A percentile compares a stretch with the other conserved stretches of the same genome.
These are phyloP conservation scores for Vachellia collinsii DNA, from an alignment of 306 rosid species.

Conservation along the genomic window DNA sequence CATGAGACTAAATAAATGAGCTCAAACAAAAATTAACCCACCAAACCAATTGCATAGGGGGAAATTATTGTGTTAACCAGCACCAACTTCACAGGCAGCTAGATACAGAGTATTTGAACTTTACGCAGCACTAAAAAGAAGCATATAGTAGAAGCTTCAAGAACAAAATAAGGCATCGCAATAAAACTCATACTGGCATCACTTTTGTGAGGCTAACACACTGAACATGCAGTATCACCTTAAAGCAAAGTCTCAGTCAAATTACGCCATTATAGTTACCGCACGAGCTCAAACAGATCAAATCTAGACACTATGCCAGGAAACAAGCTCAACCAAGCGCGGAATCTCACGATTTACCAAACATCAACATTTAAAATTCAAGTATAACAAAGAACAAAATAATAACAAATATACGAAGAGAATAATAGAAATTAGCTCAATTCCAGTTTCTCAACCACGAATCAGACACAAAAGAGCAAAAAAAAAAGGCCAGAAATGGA, in stretches of 20 bases:
- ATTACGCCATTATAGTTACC: neutral
- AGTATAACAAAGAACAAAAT: neutral
- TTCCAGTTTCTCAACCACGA: neutral
- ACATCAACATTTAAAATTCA: neutral
- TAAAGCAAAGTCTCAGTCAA: neutral
- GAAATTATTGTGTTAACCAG: neutral
- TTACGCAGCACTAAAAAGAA: neutral
- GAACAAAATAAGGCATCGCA: neutral
- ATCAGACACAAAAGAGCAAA: neutral
- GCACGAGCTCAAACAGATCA: slow-evolving; percentile 9
- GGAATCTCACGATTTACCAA: neutral
- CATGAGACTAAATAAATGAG: slow-evolving; percentile 8
- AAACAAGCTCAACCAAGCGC: slow-evolving; percentile 9
- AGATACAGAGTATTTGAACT: slow-evolving; percentile 25
- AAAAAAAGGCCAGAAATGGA: neutral
- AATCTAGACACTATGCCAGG: slow-evolving; percentile 3
- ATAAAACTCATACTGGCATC: neutral
- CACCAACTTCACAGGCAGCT: neutral
- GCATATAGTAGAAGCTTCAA: neutral
- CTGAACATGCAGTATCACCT: neutral
- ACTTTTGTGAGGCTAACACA: neutral
- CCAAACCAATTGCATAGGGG: neutral
- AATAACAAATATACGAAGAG: neutral
- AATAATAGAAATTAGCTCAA: neutral
- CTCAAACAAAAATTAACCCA: neutral